phyloP scores from a whole-genome alignment of 495 filamentous ascomycete genomes.

The Pyrenopolyporus hunteri region DNA sequence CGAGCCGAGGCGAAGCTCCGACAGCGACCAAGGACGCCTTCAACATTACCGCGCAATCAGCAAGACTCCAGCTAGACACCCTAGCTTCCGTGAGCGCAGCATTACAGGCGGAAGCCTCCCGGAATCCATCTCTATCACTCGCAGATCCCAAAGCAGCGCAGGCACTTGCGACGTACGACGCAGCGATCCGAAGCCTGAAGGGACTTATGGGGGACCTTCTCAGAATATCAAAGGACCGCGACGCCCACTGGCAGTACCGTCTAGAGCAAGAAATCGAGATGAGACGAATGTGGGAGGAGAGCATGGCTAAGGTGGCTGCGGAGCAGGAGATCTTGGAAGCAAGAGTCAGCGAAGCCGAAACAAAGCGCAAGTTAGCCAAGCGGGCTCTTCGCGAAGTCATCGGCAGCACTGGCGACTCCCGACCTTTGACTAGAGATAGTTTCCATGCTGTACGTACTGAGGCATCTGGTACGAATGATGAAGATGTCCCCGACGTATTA shows the following conservation, averaged over 20 bases:
- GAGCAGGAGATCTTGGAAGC: slow-evolving; percentile 92
- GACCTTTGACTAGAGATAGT: slow-evolving; percentile 47
- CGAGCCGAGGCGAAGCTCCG: slow-evolving; percentile 75
- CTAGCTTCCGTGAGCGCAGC: slow-evolving; percentile 83
- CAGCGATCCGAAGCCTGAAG: slow-evolving; percentile 85
- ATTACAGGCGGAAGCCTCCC: slow-evolving; percentile 72
- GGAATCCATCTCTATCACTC: slow-evolving; percentile 70
- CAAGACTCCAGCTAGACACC: slow-evolving; percentile 88
- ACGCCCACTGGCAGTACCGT: slow-evolving; percentile 95
- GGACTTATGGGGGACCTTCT: slow-evolving; percentile 85
- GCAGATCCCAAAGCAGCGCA: slow-evolving; percentile 76
- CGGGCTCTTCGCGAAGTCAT: slow-evolving; percentile 86
- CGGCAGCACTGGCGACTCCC: slow-evolving; percentile 61
- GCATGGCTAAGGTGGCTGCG: slow-evolving; percentile 89
- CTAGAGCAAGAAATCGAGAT: slow-evolving; percentile 87
- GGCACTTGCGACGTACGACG: slow-evolving; percentile 86
- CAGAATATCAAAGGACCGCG: slow-evolving; percentile 89
- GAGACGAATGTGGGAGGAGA: slow-evolving; percentile 96
- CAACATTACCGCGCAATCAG: slow-evolving; percentile 93
- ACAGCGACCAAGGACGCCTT: slow-evolving; percentile 85
- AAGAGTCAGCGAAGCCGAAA: slow-evolving; percentile 85
- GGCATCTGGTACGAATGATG: slow-evolving; percentile 31
- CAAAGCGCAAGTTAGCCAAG: slow-evolving; percentile 88
- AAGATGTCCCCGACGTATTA: slow-evolving; percentile 40
- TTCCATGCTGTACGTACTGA: slow-evolving; percentile 44